These are phyloP conservation scores for Eruca vesicaria DNA, from an alignment of 441 rosid genomes.

Conservation along the genomic window DNA sequence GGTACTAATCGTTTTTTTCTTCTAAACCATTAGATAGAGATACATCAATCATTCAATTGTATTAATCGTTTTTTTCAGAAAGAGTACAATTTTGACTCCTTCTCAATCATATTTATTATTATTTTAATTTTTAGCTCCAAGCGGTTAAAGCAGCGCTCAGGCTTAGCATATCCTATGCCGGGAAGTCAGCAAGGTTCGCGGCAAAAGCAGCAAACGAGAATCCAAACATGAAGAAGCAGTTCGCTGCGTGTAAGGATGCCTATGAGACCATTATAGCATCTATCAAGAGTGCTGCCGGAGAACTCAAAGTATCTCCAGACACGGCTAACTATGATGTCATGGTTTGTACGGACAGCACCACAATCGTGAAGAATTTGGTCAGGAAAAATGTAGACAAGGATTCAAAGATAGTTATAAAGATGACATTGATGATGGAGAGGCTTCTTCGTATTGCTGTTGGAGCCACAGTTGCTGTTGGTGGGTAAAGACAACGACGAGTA, in stretches of 20 bases:
- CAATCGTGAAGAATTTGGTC: neutral
- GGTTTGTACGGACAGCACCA: conserved; percentile 8
- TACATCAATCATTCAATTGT: too few relatives aligned
- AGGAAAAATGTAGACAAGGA: neutral
- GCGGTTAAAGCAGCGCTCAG: neutral
- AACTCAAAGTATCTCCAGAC: conserved; percentile 6
- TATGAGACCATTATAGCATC: neutral
- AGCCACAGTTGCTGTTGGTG: conserved; percentile 18
- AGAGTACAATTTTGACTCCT: too few relatives aligned
- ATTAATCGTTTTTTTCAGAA: too few relatives aligned
- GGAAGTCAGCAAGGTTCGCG: neutral
- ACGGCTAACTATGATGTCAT: conserved; percentile 24
- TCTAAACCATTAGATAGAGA: neutral
- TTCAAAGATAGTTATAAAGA: neutral
- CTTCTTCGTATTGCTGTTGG: neutral
- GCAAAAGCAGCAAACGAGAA: neutral
- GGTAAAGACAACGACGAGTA: neutral
- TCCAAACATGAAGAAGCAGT: neutral
- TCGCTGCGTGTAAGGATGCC: neutral
- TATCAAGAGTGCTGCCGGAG: conserved; percentile 4
- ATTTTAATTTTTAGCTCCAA: neutral
- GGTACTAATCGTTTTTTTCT: neutral
- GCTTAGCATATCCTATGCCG: neutral
- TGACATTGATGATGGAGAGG: conserved; percentile 14
- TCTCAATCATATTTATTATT: neutral